These are phyloP conservation scores for Aspergillus aculeatus DNA, from an alignment of 2,329 filamentous ascomycete species.

Conservation along the genomic window DNA sequence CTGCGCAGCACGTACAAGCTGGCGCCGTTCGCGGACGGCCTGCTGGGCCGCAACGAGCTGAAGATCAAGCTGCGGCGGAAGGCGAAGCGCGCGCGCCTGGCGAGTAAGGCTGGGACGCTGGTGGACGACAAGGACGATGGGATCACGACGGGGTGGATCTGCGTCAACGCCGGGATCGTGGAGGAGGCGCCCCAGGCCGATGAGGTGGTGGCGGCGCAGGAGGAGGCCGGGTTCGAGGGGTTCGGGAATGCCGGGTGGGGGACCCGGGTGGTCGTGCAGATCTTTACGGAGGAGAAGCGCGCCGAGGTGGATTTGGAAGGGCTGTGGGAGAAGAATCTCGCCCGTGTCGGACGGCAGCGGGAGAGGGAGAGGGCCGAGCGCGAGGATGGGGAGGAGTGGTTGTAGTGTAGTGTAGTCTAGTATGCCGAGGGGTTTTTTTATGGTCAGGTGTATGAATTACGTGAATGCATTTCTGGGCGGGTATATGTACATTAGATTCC, in stretches of 20 bases:
- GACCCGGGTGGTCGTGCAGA: slow-evolving; percentile 66
- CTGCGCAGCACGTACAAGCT: slow-evolving; percentile 71
- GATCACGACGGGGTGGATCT: slow-evolving; percentile 92
- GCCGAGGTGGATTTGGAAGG: slow-evolving; percentile 65
- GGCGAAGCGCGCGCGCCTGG: slow-evolving; percentile 74
- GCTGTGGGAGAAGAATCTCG: slow-evolving; percentile 56
- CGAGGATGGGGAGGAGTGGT: neutral
- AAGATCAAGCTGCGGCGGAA: slow-evolving; percentile 82
- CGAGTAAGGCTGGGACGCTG: slow-evolving; percentile 67
- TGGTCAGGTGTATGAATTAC: neutral
- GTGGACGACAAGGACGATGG: slow-evolving; percentile 70
- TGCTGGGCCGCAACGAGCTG: slow-evolving; percentile 85
- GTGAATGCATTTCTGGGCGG: neutral
- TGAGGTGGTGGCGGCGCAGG: slow-evolving; percentile 24
- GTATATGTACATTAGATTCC: neutral
- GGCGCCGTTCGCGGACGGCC: slow-evolving; percentile 75
- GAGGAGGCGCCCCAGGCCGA: slow-evolving; percentile 45
- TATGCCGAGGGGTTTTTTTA: too few species aligned
- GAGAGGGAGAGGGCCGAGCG: neutral
- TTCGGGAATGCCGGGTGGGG: slow-evolving; percentile 65
- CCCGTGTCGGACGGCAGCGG: slow-evolving; percentile 37
- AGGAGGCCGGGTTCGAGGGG: slow-evolving; percentile 60
- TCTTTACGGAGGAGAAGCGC: slow-evolving; percentile 70
- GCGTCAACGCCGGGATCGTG: slow-evolving; percentile 78
- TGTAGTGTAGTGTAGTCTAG: neutral